phyloP scores from a whole-genome alignment of 2,329 filamentous ascomycete species.

The Trichoderma sp. region DNA sequence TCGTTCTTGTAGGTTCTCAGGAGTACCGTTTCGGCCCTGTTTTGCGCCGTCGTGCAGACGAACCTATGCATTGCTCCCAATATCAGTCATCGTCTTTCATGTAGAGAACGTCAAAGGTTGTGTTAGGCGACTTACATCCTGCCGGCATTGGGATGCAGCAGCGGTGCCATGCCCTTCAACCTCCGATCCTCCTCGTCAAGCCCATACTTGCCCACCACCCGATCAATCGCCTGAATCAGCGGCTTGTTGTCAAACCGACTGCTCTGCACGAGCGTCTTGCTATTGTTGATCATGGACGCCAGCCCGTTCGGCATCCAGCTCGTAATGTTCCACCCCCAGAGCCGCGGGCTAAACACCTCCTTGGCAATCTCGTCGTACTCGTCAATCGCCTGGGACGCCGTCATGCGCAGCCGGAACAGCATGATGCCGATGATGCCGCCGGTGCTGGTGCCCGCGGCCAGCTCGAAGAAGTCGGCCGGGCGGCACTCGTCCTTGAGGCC shows the following conservation, averaged over 20 bases:
- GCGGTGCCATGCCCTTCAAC: conserved; percentile 3
- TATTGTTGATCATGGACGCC: conserved; percentile 19
- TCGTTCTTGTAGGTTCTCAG: conserved; percentile 20
- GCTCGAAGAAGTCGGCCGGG: conserved; percentile 20
- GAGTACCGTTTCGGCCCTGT: conserved; percentile 22
- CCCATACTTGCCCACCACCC: conserved; percentile 19
- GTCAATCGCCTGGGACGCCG: conserved; percentile 4
- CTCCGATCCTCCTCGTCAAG: conserved; percentile 14
- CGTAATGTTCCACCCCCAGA: conserved; percentile 10
- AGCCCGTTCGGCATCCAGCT: conserved; percentile 15
- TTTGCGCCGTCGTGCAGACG: conserved; percentile 22
- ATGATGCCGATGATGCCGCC: conserved; percentile 24
- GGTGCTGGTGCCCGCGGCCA: conserved; percentile 14
- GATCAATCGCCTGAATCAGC: conserved; percentile 16
- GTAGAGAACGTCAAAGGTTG: neutral
- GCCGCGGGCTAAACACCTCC: conserved; percentile 17
- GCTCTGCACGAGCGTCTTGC: conserved; percentile 22
- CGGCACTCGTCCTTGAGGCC: conserved; percentile 15
- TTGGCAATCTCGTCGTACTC: conserved; percentile 18
- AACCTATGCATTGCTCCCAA: neutral
- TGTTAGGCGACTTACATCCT: conserved; percentile 6
- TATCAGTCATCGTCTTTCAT: neutral
- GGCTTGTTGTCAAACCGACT: conserved; percentile 14
- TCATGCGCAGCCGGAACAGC: conserved; percentile 26
- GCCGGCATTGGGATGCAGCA: conserved; percentile 9